These are phyloP conservation scores for Paramecium primaurelia DNA, from an alignment of 73 alveolate genomes.

Conservation along the genomic window DNA sequence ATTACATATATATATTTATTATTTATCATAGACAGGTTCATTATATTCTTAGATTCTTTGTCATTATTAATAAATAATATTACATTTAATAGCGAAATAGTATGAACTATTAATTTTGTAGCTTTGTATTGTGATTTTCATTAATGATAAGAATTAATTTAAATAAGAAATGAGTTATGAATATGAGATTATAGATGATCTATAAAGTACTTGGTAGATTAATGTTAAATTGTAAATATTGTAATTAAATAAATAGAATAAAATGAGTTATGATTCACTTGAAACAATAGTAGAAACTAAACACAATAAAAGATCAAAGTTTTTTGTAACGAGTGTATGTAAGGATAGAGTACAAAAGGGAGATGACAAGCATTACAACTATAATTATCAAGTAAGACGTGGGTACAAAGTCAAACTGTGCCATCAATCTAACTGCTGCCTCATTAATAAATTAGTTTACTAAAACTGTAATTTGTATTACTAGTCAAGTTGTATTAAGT, in stretches of 20 bases:
- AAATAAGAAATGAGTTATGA: neutral
- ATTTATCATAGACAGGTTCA: neutral
- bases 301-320: neutral
- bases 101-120: neutral
- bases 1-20: neutral
- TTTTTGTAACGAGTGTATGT: neutral
- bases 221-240: neutral
- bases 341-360: neutral
- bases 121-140: neutral
- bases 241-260: neutral
- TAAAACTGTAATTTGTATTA: neutral
- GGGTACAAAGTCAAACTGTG: neutral
- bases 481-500: neutral
- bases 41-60: neutral
- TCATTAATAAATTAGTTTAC: neutral
- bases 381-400: neutral
- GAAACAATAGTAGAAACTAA: neutral
- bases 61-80: neutral
- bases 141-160: neutral
- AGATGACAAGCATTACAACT: neutral
- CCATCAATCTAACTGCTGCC: conserved; percentile 39
- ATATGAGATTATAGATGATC: neutral
- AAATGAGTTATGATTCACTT: neutral
- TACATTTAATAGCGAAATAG: neutral
- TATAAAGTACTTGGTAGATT: neutral